Base-by-base conservation (phyloP, 129 eudicot genomes). In the Flaveria bidentis region DNA sequence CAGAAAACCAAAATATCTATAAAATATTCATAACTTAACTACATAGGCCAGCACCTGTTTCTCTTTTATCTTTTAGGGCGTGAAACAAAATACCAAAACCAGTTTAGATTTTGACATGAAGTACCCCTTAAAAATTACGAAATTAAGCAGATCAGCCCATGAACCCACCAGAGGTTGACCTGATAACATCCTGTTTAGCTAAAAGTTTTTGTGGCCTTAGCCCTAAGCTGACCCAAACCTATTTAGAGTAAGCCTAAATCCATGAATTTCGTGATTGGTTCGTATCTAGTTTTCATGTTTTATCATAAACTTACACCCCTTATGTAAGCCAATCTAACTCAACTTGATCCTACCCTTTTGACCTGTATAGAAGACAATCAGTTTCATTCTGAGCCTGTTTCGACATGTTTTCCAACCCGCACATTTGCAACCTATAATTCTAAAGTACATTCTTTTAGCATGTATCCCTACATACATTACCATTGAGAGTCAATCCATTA, bases 41-140 rank as follows among this genome's bases (percentile, higher is more conserved):
- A 58, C 39, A 58, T 23, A 22, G 41, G 1, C 41, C 41, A 36
- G 7, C 41, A 36, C 41, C 41, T 5, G 41, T 36, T 36, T 36
- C 66, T 23, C 39, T 60, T 60, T 23, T 60, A 23, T 3, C 4
- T 25, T 60, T 11, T 25, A 23, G 26, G 39, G 26, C 26, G 25
- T 60, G 66, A 60, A 3, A 23, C 26, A 60, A 60, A 11, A 11
- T 10, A 9, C 12, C 36, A 7, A 60, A 60, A 23, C 66, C 26
- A 25, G 8, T 60, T 60, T 23, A 12, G 12, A 60, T 60, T 60
- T 60, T 60, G 39, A 60, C 66, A 60, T 60, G 26, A 60, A 60
- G 39, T 12, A 30, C 36, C 36, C 36, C 65, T 58, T 58, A 23
- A 36, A 36, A 36, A 36, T 4, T 36, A 36, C 5, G 8, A 5